A percentile compares a stretch with the other conserved stretches of the same genome.
Conservation (phyloP, 73 alveolate genomes). For the Stentor roeselii region DNA sequence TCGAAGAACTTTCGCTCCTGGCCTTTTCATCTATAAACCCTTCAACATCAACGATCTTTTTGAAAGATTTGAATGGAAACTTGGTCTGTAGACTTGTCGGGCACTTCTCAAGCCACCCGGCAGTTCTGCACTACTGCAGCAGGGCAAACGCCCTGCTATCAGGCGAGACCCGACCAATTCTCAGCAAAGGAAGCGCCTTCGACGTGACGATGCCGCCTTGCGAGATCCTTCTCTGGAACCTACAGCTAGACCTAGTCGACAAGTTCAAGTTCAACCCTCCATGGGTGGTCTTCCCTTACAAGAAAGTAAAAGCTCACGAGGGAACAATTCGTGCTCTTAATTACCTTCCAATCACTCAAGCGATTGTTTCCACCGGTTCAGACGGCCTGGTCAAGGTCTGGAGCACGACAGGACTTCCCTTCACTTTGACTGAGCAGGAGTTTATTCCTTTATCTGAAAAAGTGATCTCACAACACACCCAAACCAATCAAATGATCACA, state of each 20-base stretch:
- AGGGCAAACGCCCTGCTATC: not conserved
- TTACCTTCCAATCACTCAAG: conserved; percentile 32
- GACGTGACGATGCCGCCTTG: not conserved
- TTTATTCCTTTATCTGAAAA: conserved; percentile 51
- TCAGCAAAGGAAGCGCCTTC: not conserved
- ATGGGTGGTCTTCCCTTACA: conserved; percentile 38
- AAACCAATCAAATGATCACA: conserved; percentile 24
- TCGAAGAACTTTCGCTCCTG: not conserved
- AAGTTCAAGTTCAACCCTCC: conserved; percentile 53
- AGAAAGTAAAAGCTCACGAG: conserved; percentile 53
- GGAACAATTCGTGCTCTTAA: conserved; percentile 41
- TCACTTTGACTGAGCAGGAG: conserved; percentile 36
- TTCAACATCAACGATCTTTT: not conserved
- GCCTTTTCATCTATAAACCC: not conserved
- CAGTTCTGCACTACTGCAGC: not conserved
- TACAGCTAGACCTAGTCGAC: conserved; percentile 49
- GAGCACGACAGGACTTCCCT: conserved; percentile 39
- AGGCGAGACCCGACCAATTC: not conserved
- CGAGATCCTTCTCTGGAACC: conserved; percentile 53
- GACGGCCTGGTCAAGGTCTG: conserved; percentile 47
- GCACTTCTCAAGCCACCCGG: not conserved
- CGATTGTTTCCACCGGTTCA: conserved; percentile 37
- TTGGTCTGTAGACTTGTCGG: conserved; percentile 13
- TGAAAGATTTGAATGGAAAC: not conserved
- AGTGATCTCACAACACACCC: conserved; percentile 37